phyloP scores from a whole-genome alignment of 768 basidiomycete species.

The Tricholoma furcatifolium region DNA sequence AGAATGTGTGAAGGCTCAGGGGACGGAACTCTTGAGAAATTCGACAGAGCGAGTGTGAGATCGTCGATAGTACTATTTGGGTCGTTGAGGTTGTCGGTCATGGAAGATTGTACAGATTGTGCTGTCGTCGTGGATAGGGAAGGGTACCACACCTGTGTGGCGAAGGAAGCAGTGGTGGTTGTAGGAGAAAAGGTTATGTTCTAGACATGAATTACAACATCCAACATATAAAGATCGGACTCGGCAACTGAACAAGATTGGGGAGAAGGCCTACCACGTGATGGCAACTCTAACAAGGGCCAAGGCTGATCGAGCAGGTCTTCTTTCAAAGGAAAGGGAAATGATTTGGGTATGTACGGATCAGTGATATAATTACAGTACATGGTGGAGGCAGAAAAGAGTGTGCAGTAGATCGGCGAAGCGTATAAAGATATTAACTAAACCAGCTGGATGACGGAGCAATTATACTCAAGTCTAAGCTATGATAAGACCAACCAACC shows the following conservation, averaged over 20 bases:
- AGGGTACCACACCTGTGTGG: constrained; percentile 14
- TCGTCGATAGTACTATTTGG: constrained; percentile 73
- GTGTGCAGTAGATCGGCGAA: constrained; percentile 5
- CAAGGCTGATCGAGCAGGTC: background rate
- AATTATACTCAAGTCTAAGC: constrained; percentile 19
- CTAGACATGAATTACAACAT: no score
- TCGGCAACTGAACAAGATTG: background rate
- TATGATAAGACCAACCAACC: constrained; percentile 36
- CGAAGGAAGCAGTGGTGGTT: constrained; percentile 3
- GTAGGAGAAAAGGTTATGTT: background rate
- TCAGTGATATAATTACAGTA: constrained; percentile 6
- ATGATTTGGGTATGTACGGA: background rate
- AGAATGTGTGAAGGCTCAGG: constrained; percentile 58
- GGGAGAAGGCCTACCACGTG: constrained; percentile 9
- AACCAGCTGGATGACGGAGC: background rate
- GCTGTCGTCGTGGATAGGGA: constrained; percentile 12
- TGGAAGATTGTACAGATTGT: constrained; percentile 43
- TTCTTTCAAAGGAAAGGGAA: background rate
- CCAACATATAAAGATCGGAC: background rate
- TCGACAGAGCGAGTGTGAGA: constrained; percentile 68
- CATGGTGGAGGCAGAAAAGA: background rate
- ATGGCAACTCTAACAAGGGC: constrained; percentile 1
- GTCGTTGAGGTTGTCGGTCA: constrained; percentile 49
- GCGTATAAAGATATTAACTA: constrained; percentile 11
- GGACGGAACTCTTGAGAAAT: constrained; percentile 72